A percentile compares a stretch with the other conserved stretches of the same genome.
phyloP scores from a whole-genome alignment of 169 alveolate species.

The Cryptosporidium baileyi region DNA sequence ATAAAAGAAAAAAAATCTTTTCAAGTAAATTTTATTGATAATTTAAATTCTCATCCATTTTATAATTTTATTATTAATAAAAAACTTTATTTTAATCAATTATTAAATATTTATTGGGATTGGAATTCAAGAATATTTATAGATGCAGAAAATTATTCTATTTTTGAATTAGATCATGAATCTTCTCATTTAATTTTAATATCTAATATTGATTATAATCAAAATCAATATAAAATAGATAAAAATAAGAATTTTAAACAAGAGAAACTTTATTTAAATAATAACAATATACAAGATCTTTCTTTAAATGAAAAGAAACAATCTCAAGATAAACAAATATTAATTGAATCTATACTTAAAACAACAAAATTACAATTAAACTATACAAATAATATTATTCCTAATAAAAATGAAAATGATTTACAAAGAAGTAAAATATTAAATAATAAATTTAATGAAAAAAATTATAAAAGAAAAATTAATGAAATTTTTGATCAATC shows the following conservation, averaged over 20 bases:
- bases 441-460: background rate
- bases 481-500: conserved; percentile 12
- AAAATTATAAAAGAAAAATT: background rate
- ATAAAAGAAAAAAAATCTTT: background rate
- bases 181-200: background rate
- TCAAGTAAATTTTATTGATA: background rate
- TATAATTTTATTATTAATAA: background rate
- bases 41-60: background rate
- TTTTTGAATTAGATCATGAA: conserved; percentile 23
- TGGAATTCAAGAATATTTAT: conserved; percentile 48
- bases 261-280: background rate
- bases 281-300: background rate
- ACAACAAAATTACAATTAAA: conserved; percentile 29
- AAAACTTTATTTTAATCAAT: background rate
- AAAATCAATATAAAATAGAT: background rate
- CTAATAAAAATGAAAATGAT: background rate
- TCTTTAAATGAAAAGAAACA: background rate
- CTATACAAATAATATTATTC: background rate
- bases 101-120: conserved; percentile 10
- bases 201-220: background rate
- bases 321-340: conserved; percentile 2
- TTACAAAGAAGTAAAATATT: background rate
- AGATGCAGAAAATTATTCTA: background rate
- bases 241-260: background rate
- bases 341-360: conserved; percentile 31